A percentile compares a stretch with the other conserved stretches of the same genome.
Conservation (phyloP, 768 basidiomycete genomes). For the Tylopilus sp. region DNA sequence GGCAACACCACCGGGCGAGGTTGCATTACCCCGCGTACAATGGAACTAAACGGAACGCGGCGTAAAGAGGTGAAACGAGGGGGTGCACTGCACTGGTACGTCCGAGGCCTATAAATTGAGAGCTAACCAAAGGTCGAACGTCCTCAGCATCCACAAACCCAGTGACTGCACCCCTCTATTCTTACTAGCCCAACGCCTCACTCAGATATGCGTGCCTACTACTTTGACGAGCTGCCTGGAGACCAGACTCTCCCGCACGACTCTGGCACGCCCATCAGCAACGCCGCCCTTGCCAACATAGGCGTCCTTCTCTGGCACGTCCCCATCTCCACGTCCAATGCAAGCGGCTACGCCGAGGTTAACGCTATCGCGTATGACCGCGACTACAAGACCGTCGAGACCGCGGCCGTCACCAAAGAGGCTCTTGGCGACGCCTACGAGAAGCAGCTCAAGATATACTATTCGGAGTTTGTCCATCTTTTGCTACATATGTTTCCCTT, state of each 20-base stretch:
- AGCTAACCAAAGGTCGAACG: no score
- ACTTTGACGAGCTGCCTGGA: constrained; percentile 68
- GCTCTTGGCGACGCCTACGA: constrained; percentile 84
- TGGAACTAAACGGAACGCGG: no score
- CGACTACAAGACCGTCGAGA: constrained; percentile 82
- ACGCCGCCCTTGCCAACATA: constrained; percentile 47
- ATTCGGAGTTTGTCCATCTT: constrained; percentile 60
- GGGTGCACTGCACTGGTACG: no score
- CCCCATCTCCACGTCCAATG: constrained; percentile 45
- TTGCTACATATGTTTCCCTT: neutral
- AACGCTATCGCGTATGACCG: constrained; percentile 63
- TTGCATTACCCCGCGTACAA: no score
- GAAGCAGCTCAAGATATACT: constrained; percentile 76
- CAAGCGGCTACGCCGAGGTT: constrained; percentile 44
- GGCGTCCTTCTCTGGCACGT: constrained; percentile 69
- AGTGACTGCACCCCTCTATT: no score
- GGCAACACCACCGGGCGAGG: no score
- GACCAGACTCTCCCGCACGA: constrained; percentile 85
- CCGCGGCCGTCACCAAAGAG: constrained; percentile 71
- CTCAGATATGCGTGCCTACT: constrained; percentile 64
- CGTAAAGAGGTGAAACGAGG: no score
- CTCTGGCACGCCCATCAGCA: constrained; percentile 53
- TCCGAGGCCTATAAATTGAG: no score
- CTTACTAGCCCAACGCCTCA: no score
- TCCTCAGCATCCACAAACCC: no score